Evolutionary conservation across 305 asterid genomes (phyloP), one percentile per base, ranked within the genome.

Genomic region (Ruellia speciosa): DNA sequence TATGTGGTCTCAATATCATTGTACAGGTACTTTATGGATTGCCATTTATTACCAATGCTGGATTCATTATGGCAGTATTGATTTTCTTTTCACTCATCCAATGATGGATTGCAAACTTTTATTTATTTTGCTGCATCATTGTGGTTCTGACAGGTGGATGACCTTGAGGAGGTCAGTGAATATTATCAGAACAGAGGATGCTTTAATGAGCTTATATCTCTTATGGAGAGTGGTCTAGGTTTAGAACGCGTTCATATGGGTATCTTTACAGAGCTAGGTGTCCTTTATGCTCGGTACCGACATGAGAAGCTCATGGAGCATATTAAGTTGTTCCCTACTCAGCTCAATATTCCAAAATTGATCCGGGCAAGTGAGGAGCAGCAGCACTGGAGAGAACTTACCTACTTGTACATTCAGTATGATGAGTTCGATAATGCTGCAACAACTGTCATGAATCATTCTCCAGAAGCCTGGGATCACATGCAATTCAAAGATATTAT

Each of bases 231-330:
- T 69, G 99, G 99, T 64, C 70, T 93, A 52, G 99, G 99, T 49
- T 79, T 93, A 88, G 99, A 93, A 77, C 96, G 97, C 63, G 99
- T 97, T 15, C 99, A 93, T 65, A 93, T 93, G 99, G 99, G 97
- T 57, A 93, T 93, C 73, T 93, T 93, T 57, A 93, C 99, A 5
- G 99, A 93, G 79, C 77, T 93, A 52, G 99, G 99, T 63, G 97
- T 93, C 46, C 85, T 93, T 31, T 93, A 93, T 74, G 99, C 99
- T 45, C 83, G 97, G 85, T 93, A 93, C 66, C 95, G 97, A 56
- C 77, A 93, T 69, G 99, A 93, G 90, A 93, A 93, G 80, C 95
- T 93, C 79, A 86, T 93, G 99, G 99, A 93, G 76, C 99, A 93
- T 70, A 81, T 93, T 67, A 93, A 93, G 72, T 75, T 93, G 71